Conservation (phyloP, 1,139 yeast species). For the Candida sp. region DNA sequence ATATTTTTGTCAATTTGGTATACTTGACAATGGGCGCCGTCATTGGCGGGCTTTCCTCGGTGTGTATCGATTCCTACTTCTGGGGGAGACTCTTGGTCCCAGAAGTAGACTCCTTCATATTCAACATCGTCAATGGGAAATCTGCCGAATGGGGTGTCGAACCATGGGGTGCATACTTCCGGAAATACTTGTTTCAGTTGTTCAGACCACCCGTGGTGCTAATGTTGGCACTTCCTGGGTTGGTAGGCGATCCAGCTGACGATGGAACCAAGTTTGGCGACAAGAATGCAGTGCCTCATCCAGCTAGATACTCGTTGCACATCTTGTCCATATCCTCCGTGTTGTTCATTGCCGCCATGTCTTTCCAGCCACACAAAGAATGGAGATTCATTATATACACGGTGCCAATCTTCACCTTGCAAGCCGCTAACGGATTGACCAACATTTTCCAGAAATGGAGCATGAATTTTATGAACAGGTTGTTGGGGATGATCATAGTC, state of each 20-base stretch:
- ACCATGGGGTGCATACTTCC: slow-evolving; percentile 72
- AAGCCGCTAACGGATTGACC: slow-evolving; percentile 69
- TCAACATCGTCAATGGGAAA: slow-evolving; percentile 76
- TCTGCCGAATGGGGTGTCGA: slow-evolving; percentile 85
- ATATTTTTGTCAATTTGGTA: slow-evolving; percentile 33
- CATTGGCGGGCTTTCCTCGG: slow-evolving; percentile 55
- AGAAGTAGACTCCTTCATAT: slow-evolving; percentile 72
- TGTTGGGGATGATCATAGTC: slow-evolving; percentile 31
- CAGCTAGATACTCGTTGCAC: slow-evolving; percentile 40
- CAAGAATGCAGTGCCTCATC: slow-evolving; percentile 38
- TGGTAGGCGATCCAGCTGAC: slow-evolving; percentile 42
- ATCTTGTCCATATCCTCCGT: slow-evolving; percentile 47
- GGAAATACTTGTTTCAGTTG: slow-evolving; percentile 46
- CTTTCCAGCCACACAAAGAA: slow-evolving; percentile 91
- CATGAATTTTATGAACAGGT: slow-evolving; percentile 28
- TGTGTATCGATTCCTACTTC: slow-evolving; percentile 71
- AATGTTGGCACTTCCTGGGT: slow-evolving; percentile 47
- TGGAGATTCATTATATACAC: slow-evolving; percentile 89
- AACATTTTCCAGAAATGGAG: slow-evolving; percentile 38
- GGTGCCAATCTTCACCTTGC: slow-evolving; percentile 67
- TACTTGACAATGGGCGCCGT: slow-evolving; percentile 51
- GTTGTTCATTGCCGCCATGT: slow-evolving; percentile 62
- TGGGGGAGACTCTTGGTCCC: slow-evolving; percentile 71
- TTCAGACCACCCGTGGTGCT: slow-evolving; percentile 70
- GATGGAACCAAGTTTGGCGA: slow-evolving; percentile 19